Base-by-base conservation (phyloP, 2,329 filamentous ascomycete genomes). In the Paecilomyces formosus region DNA sequence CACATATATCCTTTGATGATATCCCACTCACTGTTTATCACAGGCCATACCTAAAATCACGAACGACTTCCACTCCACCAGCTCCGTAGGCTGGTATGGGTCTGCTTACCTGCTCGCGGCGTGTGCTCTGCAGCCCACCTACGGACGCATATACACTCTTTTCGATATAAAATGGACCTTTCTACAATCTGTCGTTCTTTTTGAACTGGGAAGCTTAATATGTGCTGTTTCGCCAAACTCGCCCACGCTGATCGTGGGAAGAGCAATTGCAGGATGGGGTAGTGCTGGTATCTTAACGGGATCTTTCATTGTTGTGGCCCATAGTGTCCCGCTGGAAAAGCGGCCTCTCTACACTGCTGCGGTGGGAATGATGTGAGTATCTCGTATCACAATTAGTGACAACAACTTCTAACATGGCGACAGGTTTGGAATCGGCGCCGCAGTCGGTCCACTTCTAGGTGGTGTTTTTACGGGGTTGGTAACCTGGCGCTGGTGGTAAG, bases 11-110 rank as follows among this genome's bases (percentile, higher is more conserved):
- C 28, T 31, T 35, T 49, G n/a, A 11, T 50, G 28, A 45, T 52
- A 50, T 57, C n/a, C 18, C 8, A 30, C 9, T 15, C 4, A 50
- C 33, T n/a, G 28, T 24, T 15, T 33, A 22, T 15, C 3, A 13
- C 13, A 73, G 70, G 71, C 79, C 12, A 74, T 81, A 56, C 79
- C 79, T 2, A 69, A 71, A 55, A 81, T 82, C 57, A 81, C 79
- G 0, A 76, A 63, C 57, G 59, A 66, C n/a, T 68, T 68, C 55
- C 52, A 63, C 13, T 63, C 65, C 2, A 62, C 64, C 4, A 61
- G 60, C n/a, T 61, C 65, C n/a, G 64, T 68, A 15, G 66, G 64
- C 22, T 68, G 66, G 66, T 68, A 68, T 53, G 65, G 64, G 7
- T 61, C 62, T 24, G 58, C 65, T 26, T 68, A 66, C 53, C 58